Evolutionary conservation across 305 asterid genomes (phyloP).

Genomic region (Fraxinus paxiana): DNA sequence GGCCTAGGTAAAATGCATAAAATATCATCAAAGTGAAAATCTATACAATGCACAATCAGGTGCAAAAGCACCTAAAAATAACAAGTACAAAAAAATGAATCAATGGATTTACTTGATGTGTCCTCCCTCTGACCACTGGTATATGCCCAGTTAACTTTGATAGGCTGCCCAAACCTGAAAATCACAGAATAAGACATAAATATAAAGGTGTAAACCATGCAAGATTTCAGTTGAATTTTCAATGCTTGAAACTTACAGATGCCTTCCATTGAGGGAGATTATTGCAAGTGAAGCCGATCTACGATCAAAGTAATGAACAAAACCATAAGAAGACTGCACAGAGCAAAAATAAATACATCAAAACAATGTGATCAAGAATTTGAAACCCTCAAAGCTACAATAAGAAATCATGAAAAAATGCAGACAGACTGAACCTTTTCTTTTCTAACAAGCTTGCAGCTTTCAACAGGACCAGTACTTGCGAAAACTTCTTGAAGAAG

Average conservation of each 20-base stretch:
- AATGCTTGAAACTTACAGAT: constrained; percentile 51
- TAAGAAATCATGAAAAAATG: neutral
- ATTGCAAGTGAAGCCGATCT: constrained; percentile 88
- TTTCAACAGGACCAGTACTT: constrained; percentile 74
- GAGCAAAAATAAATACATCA: constrained; percentile 2
- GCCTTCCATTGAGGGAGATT: constrained; percentile 80
- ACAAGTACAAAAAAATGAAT: neutral
- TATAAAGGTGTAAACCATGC: constrained; percentile 1
- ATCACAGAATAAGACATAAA: neutral
- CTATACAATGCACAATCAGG: neutral
- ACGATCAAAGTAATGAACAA: constrained; percentile 86
- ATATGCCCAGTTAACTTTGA: constrained; percentile 72
- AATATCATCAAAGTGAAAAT: constrained; percentile 15
- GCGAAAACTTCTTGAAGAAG: constrained; percentile 88
- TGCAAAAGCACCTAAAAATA: constrained; percentile 5
- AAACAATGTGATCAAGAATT: neutral
- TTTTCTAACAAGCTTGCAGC: constrained; percentile 86
- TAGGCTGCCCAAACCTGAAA: constrained; percentile 61
- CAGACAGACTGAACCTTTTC: constrained; percentile 54
- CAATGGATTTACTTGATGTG: constrained; percentile 41
- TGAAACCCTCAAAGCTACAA: neutral
- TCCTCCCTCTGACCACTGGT: constrained; percentile 70
- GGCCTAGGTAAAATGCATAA: constrained; percentile 46
- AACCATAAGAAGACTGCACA: constrained; percentile 90
- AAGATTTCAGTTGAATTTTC: neutral